Base-by-base conservation (phyloP, 1,139 yeast genomes). In the Nakaseomyces nivariensis region DNA sequence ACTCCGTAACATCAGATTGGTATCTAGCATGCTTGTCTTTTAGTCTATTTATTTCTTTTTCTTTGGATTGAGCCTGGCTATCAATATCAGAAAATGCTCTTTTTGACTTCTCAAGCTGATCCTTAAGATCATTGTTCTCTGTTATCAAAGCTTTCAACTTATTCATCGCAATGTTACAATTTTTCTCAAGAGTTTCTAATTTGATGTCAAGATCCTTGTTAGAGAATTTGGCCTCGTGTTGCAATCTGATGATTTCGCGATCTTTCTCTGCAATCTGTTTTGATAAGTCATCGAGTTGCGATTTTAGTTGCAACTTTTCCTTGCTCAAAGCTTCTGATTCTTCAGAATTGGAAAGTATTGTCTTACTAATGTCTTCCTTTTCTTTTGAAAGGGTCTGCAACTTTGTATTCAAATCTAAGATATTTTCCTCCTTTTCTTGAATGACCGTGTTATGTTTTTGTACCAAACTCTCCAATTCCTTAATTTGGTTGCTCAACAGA, bases 61-160 rank as follows among this genome's bases (percentile, higher is more conserved):
- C 74, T 49, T 73, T 73, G 13, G 64, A 53, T 27, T 57, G 55
- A 4, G 70, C 50, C 42, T 67, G 63, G 10, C 64, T 56, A 42
- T 62, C 63, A 43, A 73, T 52, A 54, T 57, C 52, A 22, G 58
- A 58, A 24, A 71, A 56, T 49, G 68, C 69, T 32, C 60, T 59
- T n/a, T 58, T 49, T 8, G 55, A 43, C 4, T 44, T 52, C 13
- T 54, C 50, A 31, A 56, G 58, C 33, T 55, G 56, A 4, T 46
- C 43, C n/a, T 45, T 24, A 25, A 53, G 37, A 8, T 29, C 41
- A 9, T 45, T 29, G 17, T 47, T 81, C 54, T 77, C 83, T 8
- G 61, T 63, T 9, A 73, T 67, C 40, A 79, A 67, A 13, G 72
- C 70, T 49, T 71, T 69, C 45, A 75, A 61, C 47, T 72, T 71